These are phyloP conservation scores for Xylariales sp. DNA, from an alignment of 2,329 filamentous ascomycete genomes.

Conservation along the genomic window DNA sequence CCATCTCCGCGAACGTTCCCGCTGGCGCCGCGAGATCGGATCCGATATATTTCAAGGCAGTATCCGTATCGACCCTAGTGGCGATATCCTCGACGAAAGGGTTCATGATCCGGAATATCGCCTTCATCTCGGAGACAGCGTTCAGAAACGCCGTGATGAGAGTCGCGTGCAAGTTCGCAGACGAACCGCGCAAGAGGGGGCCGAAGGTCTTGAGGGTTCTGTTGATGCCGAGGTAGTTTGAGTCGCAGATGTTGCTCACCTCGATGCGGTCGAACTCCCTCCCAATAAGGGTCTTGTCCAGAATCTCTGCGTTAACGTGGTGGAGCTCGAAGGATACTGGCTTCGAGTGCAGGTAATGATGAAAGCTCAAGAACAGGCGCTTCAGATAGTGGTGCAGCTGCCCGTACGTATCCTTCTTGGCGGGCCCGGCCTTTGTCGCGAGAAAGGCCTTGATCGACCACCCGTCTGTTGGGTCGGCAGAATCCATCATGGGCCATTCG, in stretches of 20 bases:
- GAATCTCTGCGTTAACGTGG: conserved; percentile 8
- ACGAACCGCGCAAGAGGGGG: neutral
- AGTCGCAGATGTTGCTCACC: conserved; percentile 26
- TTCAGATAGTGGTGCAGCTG: conserved; percentile 20
- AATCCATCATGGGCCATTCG: conserved; percentile 26
- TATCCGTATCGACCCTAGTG: neutral
- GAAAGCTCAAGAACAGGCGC: conserved; percentile 8
- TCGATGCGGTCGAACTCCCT: conserved; percentile 18
- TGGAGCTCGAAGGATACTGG: conserved; percentile 16
- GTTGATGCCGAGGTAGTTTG: conserved; percentile 8
- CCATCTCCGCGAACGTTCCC: neutral
- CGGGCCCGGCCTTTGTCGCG: conserved; percentile 15
- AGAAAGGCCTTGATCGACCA: conserved; percentile 19
- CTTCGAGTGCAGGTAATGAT: neutral
- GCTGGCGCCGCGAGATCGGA: neutral
- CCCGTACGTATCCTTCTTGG: conserved; percentile 17
- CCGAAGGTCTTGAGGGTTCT: conserved; percentile 21
- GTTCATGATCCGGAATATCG: neutral
- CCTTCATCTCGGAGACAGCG: conserved; percentile 6
- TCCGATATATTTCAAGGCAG: neutral
- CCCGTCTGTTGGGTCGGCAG: conserved; percentile 11
- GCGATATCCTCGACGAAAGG: neutral
- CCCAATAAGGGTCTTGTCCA: conserved; percentile 3
- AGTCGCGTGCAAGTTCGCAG: conserved; percentile 15
- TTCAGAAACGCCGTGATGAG: conserved; percentile 30